phyloP scores from a whole-genome alignment of 2,329 filamentous ascomycete species.

The Sporothrix inflata region DNA sequence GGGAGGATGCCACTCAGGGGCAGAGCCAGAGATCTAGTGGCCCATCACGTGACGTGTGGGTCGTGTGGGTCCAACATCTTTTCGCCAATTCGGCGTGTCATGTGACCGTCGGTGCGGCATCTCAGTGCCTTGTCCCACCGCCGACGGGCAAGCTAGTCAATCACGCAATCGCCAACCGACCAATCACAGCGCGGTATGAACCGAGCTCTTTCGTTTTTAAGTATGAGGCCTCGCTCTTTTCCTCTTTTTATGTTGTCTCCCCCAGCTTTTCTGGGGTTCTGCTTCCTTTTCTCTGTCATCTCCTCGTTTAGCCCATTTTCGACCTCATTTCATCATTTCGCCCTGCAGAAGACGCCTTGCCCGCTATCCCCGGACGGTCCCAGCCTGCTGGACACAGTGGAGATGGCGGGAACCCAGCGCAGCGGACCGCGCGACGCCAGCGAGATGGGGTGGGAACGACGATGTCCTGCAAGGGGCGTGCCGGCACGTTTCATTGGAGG shows the following conservation, averaged over 20 bases:
- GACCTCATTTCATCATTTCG: constrained; percentile 31
- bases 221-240: neutral
- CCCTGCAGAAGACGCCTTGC: neutral
- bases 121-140: constrained; percentile 6
- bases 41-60: no score
- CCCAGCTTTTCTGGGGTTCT: neutral
- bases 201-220: constrained; percentile 22
- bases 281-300: neutral
- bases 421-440: neutral
- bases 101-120: constrained; percentile 25
- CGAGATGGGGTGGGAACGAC: neutral
- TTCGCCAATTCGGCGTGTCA: neutral
- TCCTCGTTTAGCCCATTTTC: constrained; percentile 1
- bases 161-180: constrained; percentile 32
- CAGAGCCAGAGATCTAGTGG: no score
- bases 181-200: constrained; percentile 29
- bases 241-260: neutral
- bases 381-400: neutral
- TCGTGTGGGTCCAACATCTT: no score
- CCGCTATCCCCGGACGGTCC: neutral
- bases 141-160: constrained; percentile 26
- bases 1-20: no score
- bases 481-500: neutral
- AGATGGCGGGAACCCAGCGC: neutral
- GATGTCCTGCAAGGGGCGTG: neutral